Base-by-base conservation (phyloP, 768 basidiomycete species). In the Galerina marginata region DNA sequence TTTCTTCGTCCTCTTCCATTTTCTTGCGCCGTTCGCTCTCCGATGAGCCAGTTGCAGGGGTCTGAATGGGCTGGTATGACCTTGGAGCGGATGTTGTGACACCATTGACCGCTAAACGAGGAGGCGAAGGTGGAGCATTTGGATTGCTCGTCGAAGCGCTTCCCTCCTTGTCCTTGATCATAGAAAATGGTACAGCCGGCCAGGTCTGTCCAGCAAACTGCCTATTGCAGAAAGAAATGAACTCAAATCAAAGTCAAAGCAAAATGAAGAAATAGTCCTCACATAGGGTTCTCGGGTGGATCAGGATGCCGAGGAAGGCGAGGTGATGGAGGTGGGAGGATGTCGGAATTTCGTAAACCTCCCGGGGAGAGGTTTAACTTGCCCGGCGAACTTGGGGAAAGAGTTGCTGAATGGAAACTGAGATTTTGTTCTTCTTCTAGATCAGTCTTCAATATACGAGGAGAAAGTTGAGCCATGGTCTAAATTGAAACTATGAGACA, bases 381-480 rank as follows among this genome's bases (percentile, higher is more conserved):
- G 49, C 67, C 60, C 6, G 75, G 72, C 33, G 72, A 71, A 56
- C 68, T 72, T 15, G 77, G 76, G 9, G 76, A 76, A 49, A 75
- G 63, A 15, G 72, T 70, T 43, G 73, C 61, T 44, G 72, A 70
- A 42, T 58, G 65, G 50, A 73, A 67, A 56, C 66, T 66, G 47
- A 66, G 63, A 39, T 66, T 69, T 47, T 72, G 69, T 37, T 79
- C 77, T 10, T 79, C 73, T 15, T 77, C 77, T 9, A 80, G 67
- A 60, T 81, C 79, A 20, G 71, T 67, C 46, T 78, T 75, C 50
- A 83, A 70, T 37, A 75, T 74, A 60, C 83, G 83, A 6, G 89
- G 89, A 36, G 89, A 90, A 53, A 90, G 83, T 60, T 87, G 86
- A 12, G 83, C 86, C 67, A 91, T 78, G 54, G 83, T 83, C 87